Evolutionary conservation across 257 asterid species (phyloP).

Genomic region (Lantana camara): DNA sequence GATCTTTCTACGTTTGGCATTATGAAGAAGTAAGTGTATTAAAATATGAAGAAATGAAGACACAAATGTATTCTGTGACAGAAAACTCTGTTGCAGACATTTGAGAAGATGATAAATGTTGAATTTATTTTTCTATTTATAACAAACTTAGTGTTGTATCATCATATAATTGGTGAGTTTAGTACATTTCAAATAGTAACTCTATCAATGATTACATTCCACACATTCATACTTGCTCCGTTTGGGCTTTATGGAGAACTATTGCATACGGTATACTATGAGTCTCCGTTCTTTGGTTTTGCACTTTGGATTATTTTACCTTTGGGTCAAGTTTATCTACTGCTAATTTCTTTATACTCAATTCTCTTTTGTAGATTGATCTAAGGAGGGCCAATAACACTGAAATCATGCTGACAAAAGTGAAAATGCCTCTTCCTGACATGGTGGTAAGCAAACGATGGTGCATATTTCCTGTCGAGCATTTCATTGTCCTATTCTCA

Average conservation of each 20-base stretch:
- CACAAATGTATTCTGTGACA: neutral
- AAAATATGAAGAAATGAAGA: conserved; percentile 1
- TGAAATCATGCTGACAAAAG: conserved; percentile 99
- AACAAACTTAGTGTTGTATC: neutral
- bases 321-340: neutral
- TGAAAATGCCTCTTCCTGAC: conserved; percentile 99
- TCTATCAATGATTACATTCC: neutral
- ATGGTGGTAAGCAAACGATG: conserved; percentile 76
- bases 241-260: neutral
- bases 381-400: conserved; percentile 97
- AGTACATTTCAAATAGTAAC: neutral
- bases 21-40: too few species aligned
- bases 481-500: conserved; percentile 11
- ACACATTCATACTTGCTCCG: neutral
- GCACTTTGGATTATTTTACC: conserved; percentile 7
- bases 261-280: neutral
- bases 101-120: neutral
- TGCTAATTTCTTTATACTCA: conserved; percentile 26
- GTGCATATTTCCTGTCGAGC: conserved; percentile 18
- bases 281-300: conserved; percentile 8
- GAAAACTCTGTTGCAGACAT: neutral
- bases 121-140: conserved; percentile 5
- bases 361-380: conserved; percentile 66
- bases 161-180: neutral
- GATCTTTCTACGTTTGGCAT: too few species aligned